Conservation (phyloP, 352 stramenopile genomes). For the Phytophthora boehmeriae region DNA sequence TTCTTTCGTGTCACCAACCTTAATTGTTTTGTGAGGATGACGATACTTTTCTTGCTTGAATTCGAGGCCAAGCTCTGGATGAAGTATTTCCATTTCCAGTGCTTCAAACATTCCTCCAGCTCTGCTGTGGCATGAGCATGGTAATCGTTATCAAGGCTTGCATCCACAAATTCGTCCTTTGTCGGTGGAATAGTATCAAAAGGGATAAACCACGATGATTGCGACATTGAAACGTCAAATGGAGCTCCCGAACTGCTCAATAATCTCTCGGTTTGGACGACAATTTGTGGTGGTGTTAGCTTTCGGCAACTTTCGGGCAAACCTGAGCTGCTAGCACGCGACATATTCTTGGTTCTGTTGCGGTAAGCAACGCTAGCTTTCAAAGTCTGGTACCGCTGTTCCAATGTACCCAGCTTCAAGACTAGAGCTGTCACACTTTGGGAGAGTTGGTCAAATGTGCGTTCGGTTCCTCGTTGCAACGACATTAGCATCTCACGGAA, state of each 20-base stretch:
- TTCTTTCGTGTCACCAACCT: constrained; percentile 7
- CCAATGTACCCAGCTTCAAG: constrained; percentile 23
- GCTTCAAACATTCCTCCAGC: constrained; percentile 14
- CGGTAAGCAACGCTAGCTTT: constrained; percentile 9
- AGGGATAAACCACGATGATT: constrained; percentile 17
- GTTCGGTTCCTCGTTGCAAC: constrained; percentile 40
- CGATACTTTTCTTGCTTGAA: constrained; percentile 9
- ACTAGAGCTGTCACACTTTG: constrained; percentile 22
- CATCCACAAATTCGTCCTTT: background rate
- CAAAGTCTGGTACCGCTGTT: constrained; percentile 19
- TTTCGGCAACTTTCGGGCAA: constrained; percentile 11
- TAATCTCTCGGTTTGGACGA: constrained; percentile 31
- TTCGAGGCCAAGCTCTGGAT: constrained; percentile 22
- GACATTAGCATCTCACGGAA: constrained; percentile 48
- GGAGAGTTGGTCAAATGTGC: constrained; percentile 30
- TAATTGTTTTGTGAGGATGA: constrained; percentile 8
- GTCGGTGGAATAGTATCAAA: constrained; percentile 7
- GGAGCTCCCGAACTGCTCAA: constrained; percentile 8
- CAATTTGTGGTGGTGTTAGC: constrained; percentile 19
- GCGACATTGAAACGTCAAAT: constrained; percentile 22
- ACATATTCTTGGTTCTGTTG: background rate
- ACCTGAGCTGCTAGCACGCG: constrained; percentile 3
- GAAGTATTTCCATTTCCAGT: constrained; percentile 44
- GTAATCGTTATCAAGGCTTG: background rate
- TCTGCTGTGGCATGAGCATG: background rate